Evolutionary conservation across 805 yeast species (phyloP).

Genomic region (Naumovozyma dairenensis): DNA sequence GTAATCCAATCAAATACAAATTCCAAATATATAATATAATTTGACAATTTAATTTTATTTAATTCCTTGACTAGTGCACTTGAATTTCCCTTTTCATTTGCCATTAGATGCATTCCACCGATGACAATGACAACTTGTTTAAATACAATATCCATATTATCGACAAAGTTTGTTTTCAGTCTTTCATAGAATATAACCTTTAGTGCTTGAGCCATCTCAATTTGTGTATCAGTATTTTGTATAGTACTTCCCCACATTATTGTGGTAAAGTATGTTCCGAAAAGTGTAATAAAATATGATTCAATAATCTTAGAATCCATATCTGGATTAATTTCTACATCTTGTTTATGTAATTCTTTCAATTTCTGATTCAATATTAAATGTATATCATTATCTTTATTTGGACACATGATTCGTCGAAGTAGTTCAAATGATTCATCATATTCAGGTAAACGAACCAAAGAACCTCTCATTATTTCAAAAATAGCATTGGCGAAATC

Average conservation of each 20-base stretch:
- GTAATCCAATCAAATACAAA: slow-evolving; percentile 33
- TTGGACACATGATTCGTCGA: too few relatives aligned
- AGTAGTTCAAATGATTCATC: neutral
- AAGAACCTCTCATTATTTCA: slow-evolving; percentile 3
- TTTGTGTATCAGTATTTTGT: slow-evolving; percentile 1
- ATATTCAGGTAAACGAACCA: slow-evolving; percentile 3
- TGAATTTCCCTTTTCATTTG: slow-evolving; percentile 3
- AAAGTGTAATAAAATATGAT: too few relatives aligned
- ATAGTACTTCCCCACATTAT: slow-evolving; percentile 1
- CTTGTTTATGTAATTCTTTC: too few relatives aligned
- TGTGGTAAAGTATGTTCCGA: slow-evolving; percentile 10
- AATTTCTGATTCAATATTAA: too few relatives aligned
- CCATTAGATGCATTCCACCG: slow-evolving; percentile 22
- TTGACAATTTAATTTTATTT: slow-evolving; percentile 4
- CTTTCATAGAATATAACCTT: slow-evolving; percentile 13
- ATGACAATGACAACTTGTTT: slow-evolving; percentile 15
- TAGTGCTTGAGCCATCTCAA: slow-evolving; percentile 8
- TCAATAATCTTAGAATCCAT: slow-evolving; percentile 18
- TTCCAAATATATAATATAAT: slow-evolving; percentile 20
- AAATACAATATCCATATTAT: slow-evolving; percentile 17
- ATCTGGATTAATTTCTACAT: too few relatives aligned
- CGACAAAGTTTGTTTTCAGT: slow-evolving; percentile 15
- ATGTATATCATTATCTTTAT: too few relatives aligned
- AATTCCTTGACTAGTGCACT: neutral
- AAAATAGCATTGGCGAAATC: slow-evolving; percentile 1